phyloP scores from a whole-genome alignment of 1,284 basidiomycete genomes.

The Abortiporus biennis region DNA sequence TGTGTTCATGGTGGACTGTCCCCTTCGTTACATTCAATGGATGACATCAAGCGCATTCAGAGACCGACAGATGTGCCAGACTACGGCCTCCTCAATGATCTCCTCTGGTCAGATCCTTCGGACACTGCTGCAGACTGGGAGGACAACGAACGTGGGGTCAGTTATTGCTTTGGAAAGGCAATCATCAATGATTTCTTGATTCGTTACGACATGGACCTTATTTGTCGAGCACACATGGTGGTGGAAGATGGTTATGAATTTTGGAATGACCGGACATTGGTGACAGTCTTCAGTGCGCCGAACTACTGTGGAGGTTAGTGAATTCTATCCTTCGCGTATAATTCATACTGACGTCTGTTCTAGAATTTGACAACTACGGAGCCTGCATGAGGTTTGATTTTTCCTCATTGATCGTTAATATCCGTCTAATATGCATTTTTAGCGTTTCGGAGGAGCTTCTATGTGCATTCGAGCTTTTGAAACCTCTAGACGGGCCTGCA shows the following conservation, averaged over 20 bases:
- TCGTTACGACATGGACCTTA: slow-evolving; percentile 96
- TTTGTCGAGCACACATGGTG: slow-evolving; percentile 99
- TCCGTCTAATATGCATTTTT: slow-evolving; percentile 14
- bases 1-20: slow-evolving; percentile 98
- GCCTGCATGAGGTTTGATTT: slow-evolving; percentile 80
- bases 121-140: slow-evolving; percentile 99
- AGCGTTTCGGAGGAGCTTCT: slow-evolving; percentile 96
- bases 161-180: slow-evolving; percentile 97
- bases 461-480: slow-evolving; percentile 96
- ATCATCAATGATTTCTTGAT: slow-evolving; percentile 96
- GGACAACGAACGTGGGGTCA: slow-evolving; percentile 99
- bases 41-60: slow-evolving; percentile 97
- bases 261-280: slow-evolving; percentile 98
- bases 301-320: slow-evolving; percentile 93
- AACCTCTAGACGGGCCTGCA: slow-evolving; percentile 92
- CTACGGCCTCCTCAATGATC: slow-evolving; percentile 95
- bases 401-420: slow-evolving; percentile 3
- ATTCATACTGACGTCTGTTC: slow-evolving; percentile 13
- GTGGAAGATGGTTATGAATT: slow-evolving; percentile 99
- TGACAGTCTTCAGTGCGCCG: slow-evolving; percentile 97
- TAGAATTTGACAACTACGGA: slow-evolving; percentile 97
- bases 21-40: slow-evolving; percentile 97
- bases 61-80: slow-evolving; percentile 99
- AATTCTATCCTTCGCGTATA: slow-evolving; percentile 8
- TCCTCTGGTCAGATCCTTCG: slow-evolving; percentile 97